Base-by-base conservation (phyloP, 805 yeast species). In the Kodamaea jinghongensis region DNA sequence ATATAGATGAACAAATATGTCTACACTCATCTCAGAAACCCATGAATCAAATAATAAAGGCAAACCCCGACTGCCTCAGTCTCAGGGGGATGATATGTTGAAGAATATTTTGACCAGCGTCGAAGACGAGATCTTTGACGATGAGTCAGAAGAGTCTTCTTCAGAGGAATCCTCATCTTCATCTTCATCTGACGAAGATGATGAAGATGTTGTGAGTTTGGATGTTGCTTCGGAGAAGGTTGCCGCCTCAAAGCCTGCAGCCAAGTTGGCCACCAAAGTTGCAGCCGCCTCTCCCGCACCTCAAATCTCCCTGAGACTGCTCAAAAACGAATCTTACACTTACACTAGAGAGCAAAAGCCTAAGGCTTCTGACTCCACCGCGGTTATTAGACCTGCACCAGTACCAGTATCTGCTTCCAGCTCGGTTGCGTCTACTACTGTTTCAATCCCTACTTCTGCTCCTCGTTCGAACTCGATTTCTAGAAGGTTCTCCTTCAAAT, bases 11-110 rank as follows among this genome's bases (percentile, higher is more conserved):
- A 22, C 22, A 8, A 37, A 17, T 12, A 37, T 37, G 40, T 37
- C 40, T 6, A 36, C 30, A 17, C 35, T 37, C 22, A 31, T 37
- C 12, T 37, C 40, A 47, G 50, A 44, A 47, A 46, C 28, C 50
- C 50, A 47, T 47, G 48, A 44, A 44, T 41, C 48, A 17, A 35
- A 29, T 27, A 29, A 34, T 13, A 42, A 44, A 36, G 50, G 50
- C 17, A 47, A 47, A 44, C 50, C 50, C 30, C 50, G 48, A 44
- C 50, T 47, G 50, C 48, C 50, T n/a, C 38, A 42, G 50, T 47
- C 50, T 44, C 50, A 47, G 50, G 50, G 46, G 39, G 46, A 32
- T 20, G 23, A 20, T 39, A 37, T 34, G 32, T 44, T 54, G 49
- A 49, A 51, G 45, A n/a, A 16, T 14, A 34, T 38, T 28, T 23